These are phyloP conservation scores for Dactylonectria estremocensis DNA, from an alignment of 2,329 filamentous ascomycete species.

Conservation along the genomic window DNA sequence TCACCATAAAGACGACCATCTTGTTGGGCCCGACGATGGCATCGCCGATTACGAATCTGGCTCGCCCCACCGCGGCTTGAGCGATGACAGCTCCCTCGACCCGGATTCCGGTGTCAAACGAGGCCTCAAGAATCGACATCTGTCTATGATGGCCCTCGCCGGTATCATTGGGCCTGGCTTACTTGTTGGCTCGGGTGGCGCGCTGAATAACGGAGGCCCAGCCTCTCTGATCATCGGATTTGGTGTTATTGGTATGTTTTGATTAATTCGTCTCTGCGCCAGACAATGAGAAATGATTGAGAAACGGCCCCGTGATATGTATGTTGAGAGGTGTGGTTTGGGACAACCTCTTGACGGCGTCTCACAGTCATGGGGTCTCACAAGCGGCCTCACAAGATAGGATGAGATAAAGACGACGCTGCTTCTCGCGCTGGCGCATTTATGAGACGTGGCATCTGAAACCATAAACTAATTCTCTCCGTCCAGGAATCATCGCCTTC, in stretches of 20 bases:
- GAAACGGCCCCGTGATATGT: not conserved
- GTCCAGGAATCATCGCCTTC: constrained; percentile 71
- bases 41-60: constrained; percentile 39
- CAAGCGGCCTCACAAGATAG: not conserved
- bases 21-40: constrained; percentile 38
- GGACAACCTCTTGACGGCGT: not conserved
- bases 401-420: not conserved
- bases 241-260: constrained; percentile 69
- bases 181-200: constrained; percentile 80
- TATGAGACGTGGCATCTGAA: not conserved
- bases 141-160: constrained; percentile 77
- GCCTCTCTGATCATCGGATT: constrained; percentile 83
- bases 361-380: not conserved
- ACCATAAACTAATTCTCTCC: constrained; percentile 32
- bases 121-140: constrained; percentile 77
- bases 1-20: constrained; percentile 40
- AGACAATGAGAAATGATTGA: not conserved
- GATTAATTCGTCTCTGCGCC: not conserved
- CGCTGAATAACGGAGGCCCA: constrained; percentile 78
- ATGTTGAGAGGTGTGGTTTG: no score
- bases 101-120: constrained; percentile 77
- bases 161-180: constrained; percentile 79
- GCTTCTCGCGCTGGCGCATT: not conserved
- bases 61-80: constrained; percentile 35
- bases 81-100: constrained; percentile 65